Percentiles rank a stretch among this genome's conserved stretches.
These are phyloP conservation scores for Neurospora sp. DNA, from an alignment of 495 filamentous ascomycete genomes.

Conservation along the genomic window DNA sequence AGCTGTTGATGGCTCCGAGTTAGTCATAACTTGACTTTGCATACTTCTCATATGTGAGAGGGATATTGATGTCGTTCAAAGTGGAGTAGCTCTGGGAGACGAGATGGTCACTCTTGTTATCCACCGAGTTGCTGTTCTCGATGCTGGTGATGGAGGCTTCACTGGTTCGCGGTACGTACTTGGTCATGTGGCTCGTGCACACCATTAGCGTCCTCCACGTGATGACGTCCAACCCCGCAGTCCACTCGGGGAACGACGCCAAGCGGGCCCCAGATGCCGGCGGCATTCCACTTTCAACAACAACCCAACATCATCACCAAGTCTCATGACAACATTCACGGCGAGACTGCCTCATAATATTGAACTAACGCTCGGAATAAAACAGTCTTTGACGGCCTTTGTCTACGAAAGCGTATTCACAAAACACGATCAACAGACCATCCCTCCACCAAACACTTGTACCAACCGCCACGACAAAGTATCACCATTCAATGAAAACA, in stretches of 20 bases:
- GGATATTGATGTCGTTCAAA: not conserved
- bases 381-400: not conserved
- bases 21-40: no score
- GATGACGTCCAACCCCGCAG: not conserved
- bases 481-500: not conserved
- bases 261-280: not conserved
- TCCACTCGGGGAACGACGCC: not conserved
- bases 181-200: not conserved
- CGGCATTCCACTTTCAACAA: not conserved
- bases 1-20: no score
- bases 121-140: not conserved
- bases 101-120: not conserved
- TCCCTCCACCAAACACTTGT: not conserved
- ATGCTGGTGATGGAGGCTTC: not conserved
- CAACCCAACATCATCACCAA: not conserved
- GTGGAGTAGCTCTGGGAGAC: not conserved
- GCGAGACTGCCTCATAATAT: not conserved
- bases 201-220: not conserved
- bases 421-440: not conserved
- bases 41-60: no score
- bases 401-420: not conserved
- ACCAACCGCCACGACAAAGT: not conserved
- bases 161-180: not conserved
- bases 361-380: not conserved
- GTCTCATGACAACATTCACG: not conserved